Conservation (phyloP, 768 basidiomycete species). For the Boletus reticuloceps region DNA sequence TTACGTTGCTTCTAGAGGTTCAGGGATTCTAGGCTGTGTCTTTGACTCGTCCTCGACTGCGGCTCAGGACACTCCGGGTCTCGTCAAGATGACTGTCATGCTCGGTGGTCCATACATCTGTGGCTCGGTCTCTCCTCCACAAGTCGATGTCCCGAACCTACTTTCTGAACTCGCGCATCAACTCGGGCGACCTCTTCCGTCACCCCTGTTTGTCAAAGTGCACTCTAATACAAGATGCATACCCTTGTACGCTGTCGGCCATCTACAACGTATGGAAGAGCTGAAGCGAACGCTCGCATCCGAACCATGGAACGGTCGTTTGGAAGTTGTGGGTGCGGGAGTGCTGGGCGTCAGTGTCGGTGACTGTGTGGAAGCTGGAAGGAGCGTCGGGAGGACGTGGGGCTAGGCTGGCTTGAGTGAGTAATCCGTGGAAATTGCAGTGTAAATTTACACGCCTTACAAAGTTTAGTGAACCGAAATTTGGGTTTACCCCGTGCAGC, state of each 20-base stretch:
- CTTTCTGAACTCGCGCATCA: constrained; percentile 42
- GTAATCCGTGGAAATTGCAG: constrained; percentile 5
- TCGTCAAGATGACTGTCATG: constrained; percentile 89
- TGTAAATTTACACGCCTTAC: constrained; percentile 11
- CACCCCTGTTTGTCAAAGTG: constrained; percentile 52
- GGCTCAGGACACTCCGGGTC: constrained; percentile 47
- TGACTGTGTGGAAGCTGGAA: constrained; percentile 79
- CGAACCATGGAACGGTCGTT: constrained; percentile 42
- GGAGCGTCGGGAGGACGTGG: constrained; percentile 50
- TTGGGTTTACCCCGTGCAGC: neutral
- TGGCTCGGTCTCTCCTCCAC: constrained; percentile 10
- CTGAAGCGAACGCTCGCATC: constrained; percentile 43
- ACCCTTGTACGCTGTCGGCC: constrained; percentile 73
- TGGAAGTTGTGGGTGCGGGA: constrained; percentile 80
- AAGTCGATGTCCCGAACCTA: constrained; percentile 23
- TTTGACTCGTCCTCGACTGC: constrained; percentile 84
- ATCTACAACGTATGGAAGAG: constrained; percentile 64
- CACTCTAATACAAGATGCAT: constrained; percentile 68
- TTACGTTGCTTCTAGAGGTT: constrained; percentile 45
- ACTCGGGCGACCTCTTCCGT: constrained; percentile 46
- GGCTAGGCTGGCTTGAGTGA: constrained; percentile 18
- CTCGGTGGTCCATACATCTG: constrained; percentile 71
- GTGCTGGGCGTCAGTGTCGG: constrained; percentile 84
- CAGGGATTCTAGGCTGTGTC: constrained; percentile 76
- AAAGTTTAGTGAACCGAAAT: constrained; percentile 10